Evolutionary conservation across 441 rosid genomes (phyloP).

Genomic region (Erodium chrysanthum): DNA sequence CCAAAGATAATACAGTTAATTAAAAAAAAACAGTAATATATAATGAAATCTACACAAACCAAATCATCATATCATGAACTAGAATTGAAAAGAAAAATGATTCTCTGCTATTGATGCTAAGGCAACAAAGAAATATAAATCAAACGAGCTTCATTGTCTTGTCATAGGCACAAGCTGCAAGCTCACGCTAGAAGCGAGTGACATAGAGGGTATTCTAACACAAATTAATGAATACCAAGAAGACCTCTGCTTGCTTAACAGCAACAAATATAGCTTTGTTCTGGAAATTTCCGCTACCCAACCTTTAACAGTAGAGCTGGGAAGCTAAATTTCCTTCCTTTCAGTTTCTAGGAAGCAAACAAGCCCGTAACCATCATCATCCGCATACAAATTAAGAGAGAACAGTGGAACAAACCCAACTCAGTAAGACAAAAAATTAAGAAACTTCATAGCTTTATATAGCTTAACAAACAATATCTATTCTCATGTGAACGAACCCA

Average conservation of each 20-base stretch:
- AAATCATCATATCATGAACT: not conserved
- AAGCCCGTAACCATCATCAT: not conserved
- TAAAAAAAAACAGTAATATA: not conserved
- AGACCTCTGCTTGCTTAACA: not conserved
- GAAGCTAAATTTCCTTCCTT: not conserved
- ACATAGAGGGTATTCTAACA: not conserved
- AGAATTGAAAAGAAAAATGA: not conserved
- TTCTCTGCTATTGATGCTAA: not conserved
- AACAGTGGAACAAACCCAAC: no score
- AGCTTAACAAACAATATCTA: no score
- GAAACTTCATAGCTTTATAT: no score
- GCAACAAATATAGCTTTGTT: no score
- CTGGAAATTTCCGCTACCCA: not conserved
- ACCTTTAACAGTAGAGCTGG: no score
- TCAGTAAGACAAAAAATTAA: no score
- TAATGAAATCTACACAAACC: not conserved
- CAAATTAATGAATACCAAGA: not conserved
- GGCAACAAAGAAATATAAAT: not conserved
- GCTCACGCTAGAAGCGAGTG: not conserved
- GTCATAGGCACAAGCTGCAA: not conserved
- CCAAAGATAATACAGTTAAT: not conserved
- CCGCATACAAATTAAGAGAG: not conserved
- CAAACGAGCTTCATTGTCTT: not conserved
- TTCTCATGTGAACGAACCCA: no score
- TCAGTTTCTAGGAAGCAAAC: not conserved